Conservation (phyloP, 768 basidiomycete species). For the Termitomyces bulborhizus region DNA sequence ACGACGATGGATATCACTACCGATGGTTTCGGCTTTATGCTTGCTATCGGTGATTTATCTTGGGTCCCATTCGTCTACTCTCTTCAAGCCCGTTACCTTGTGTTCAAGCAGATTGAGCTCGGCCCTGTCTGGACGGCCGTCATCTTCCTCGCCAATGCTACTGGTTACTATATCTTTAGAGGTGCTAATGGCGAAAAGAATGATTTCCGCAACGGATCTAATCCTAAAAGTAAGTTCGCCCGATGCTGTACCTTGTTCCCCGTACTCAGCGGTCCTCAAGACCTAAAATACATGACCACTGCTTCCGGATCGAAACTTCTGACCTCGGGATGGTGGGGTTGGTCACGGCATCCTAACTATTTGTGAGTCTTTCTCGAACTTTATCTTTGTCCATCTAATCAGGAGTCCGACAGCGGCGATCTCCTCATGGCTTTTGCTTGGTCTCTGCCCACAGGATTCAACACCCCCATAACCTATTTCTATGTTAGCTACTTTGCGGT, state of each 20-base stretch:
- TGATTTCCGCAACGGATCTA: slow-evolving; percentile 87
- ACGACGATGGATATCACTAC: slow-evolving; percentile 98
- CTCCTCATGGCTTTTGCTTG: slow-evolving; percentile 87
- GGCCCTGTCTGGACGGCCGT: slow-evolving; percentile 48
- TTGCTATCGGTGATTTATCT: slow-evolving; percentile 82
- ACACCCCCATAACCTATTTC: slow-evolving; percentile 94
- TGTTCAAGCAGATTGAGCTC: slow-evolving; percentile 80
- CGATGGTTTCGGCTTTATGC: slow-evolving; percentile 99
- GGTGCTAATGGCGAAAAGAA: slow-evolving; percentile 90
- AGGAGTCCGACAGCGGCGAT: slow-evolving; percentile 7
- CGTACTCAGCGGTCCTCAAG: slow-evolving; percentile 5
- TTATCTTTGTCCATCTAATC: neutral
- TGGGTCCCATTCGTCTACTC: slow-evolving; percentile 96
- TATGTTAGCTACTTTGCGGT: slow-evolving; percentile 87
- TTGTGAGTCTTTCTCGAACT: slow-evolving; percentile 37
- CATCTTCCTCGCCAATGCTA: slow-evolving; percentile 57
- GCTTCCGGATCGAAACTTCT: slow-evolving; percentile 84
- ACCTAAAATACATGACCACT: slow-evolving; percentile 34
- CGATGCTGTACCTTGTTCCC: neutral
- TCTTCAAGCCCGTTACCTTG: slow-evolving; percentile 92
- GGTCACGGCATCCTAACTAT: slow-evolving; percentile 90
- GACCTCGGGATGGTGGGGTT: slow-evolving; percentile 97
- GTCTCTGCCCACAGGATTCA: slow-evolving; percentile 89
- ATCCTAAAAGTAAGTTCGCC: slow-evolving; percentile 75
- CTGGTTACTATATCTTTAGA: slow-evolving; percentile 92